A percentile compares a stretch with the other conserved stretches of the same genome.
phyloP scores from a whole-genome alignment of 805 yeast genomes.

The Suhomyces emberorum region DNA sequence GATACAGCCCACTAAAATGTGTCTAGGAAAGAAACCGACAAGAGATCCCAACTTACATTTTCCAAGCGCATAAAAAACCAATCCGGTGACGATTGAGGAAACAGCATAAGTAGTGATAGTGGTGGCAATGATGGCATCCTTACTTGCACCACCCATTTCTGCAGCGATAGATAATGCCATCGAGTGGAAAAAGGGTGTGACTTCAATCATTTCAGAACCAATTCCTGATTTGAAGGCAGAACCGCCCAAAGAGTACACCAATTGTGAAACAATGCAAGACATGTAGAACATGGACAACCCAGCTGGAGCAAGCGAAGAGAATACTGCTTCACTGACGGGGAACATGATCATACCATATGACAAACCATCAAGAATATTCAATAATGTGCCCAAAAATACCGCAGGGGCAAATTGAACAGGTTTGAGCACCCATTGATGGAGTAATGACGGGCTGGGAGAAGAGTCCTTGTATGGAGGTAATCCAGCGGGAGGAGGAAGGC shows the following conservation, averaged over 20 bases:
- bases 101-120: slow-evolving; percentile 82
- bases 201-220: slow-evolving; percentile 98
- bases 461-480: background rate
- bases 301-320: slow-evolving; percentile 75
- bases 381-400: slow-evolving; percentile 76
- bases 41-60: slow-evolving; percentile 76
- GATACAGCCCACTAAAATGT: slow-evolving; percentile 92
- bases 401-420: slow-evolving; percentile 65
- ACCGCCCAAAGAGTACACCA: slow-evolving; percentile 86
- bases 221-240: slow-evolving; percentile 87
- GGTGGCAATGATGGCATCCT: slow-evolving; percentile 68
- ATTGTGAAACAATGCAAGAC: slow-evolving; percentile 84
- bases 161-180: slow-evolving; percentile 77
- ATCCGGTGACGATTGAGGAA: slow-evolving; percentile 82
- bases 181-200: slow-evolving; percentile 96
- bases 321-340: slow-evolving; percentile 80
- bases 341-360: slow-evolving; percentile 98
- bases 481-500: background rate
- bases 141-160: slow-evolving; percentile 47
- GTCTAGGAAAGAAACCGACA: slow-evolving; percentile 95
- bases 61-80: slow-evolving; percentile 75
- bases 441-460: slow-evolving; percentile 1
- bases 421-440: slow-evolving; percentile 13
- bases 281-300: slow-evolving; percentile 94
- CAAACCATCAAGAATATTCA: slow-evolving; percentile 88